Conservation (phyloP, 345 rosid species). For the Hibiscus tridactylites region DNA sequence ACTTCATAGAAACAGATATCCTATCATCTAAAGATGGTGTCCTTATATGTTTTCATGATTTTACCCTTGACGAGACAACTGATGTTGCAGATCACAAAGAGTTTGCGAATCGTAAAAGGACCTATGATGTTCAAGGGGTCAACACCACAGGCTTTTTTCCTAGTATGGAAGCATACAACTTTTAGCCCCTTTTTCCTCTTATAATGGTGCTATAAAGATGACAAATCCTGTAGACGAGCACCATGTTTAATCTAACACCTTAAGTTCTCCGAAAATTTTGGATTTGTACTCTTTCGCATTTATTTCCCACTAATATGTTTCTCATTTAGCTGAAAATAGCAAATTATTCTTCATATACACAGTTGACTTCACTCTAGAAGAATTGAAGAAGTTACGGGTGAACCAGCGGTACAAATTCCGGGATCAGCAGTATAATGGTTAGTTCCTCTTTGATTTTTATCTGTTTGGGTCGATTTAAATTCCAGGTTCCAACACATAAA, state of each 20-base stretch:
- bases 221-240: not conserved
- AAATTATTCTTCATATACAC: slow-evolving; percentile 5
- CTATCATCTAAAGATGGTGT: slow-evolving; percentile 74
- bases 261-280: not conserved
- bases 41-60: slow-evolving; percentile 80
- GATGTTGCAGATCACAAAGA: slow-evolving; percentile 64
- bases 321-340: not conserved
- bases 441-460: slow-evolving; percentile 15
- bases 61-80: slow-evolving; percentile 75
- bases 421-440: slow-evolving; percentile 86
- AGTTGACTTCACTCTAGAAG: slow-evolving; percentile 54
- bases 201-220: not conserved
- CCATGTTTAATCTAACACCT: not conserved
- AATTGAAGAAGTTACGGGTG: slow-evolving; percentile 59
- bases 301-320: not conserved
- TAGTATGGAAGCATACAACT: slow-evolving; percentile 27
- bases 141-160: slow-evolving; percentile 68
- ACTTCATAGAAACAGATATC: slow-evolving; percentile 87
- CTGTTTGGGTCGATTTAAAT: not conserved
- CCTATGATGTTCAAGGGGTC: slow-evolving; percentile 70
- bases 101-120: slow-evolving; percentile 74
- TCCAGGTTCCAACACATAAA: not conserved
- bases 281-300: not conserved
- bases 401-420: slow-evolving; percentile 77
- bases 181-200: not conserved